Conservation (phyloP, 495 filamentous ascomycete genomes). For the Penicillium simplicissimum region DNA sequence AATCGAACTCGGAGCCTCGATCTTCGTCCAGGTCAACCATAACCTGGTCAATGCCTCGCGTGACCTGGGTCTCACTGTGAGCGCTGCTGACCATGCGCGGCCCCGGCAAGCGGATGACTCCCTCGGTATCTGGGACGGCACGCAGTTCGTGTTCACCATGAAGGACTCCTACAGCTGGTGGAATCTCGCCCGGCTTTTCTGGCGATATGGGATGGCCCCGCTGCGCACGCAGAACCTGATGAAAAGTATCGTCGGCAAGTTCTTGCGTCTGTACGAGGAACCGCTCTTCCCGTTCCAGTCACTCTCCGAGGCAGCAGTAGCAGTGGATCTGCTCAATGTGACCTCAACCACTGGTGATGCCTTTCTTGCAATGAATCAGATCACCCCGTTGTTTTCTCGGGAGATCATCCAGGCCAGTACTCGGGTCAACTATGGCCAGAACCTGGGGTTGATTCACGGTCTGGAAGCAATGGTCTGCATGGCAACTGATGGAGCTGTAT, state of each 20-base stretch:
- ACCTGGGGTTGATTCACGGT: slow-evolving; percentile 80
- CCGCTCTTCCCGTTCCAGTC: slow-evolving; percentile 83
- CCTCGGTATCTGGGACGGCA: slow-evolving; percentile 86
- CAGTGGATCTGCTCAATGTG: slow-evolving; percentile 62
- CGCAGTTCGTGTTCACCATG: slow-evolving; percentile 67
- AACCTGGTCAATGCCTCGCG: slow-evolving; percentile 77
- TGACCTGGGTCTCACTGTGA: slow-evolving; percentile 64
- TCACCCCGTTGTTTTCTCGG: slow-evolving; percentile 65
- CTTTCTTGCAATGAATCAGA: slow-evolving; percentile 66
- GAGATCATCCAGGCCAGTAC: slow-evolving; percentile 93
- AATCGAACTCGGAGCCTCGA: slow-evolving; percentile 86
- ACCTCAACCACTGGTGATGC: slow-evolving; percentile 72
- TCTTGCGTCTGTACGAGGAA: slow-evolving; percentile 77
- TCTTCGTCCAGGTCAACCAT: slow-evolving; percentile 85
- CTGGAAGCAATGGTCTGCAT: slow-evolving; percentile 92
- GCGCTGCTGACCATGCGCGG: slow-evolving; percentile 31
- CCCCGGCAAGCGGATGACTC: slow-evolving; percentile 42
- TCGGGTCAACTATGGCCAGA: slow-evolving; percentile 93
- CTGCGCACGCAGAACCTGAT: slow-evolving; percentile 72
- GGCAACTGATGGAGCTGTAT: slow-evolving; percentile 81
- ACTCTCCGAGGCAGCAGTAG: slow-evolving; percentile 62
- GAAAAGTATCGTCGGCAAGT: slow-evolving; percentile 67
- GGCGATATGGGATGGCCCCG: slow-evolving; percentile 82
- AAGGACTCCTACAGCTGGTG: slow-evolving; percentile 68
- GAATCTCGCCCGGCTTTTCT: slow-evolving; percentile 75